A percentile compares a stretch with the other conserved stretches of the same genome.
Conservation (phyloP, 257 asterid species). For the Nicotiana tomentosiformis region DNA sequence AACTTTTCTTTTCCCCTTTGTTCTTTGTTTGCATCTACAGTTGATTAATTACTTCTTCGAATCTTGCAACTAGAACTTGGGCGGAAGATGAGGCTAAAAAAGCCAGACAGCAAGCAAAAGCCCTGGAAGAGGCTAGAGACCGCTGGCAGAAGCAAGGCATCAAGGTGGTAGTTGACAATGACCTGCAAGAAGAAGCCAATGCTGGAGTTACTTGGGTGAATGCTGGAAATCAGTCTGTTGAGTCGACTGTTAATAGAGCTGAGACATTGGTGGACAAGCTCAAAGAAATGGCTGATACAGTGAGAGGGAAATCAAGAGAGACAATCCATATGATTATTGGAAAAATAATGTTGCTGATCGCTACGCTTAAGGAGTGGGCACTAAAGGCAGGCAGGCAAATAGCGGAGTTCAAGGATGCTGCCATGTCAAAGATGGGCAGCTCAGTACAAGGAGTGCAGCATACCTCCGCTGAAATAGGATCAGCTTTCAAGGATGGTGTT, state of each 20-base stretch:
- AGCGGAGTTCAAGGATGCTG: constrained; percentile 46
- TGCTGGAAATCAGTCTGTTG: constrained; percentile 60
- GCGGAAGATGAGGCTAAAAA: constrained; percentile 95
- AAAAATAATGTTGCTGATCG: constrained; percentile 37
- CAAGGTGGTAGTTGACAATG: constrained; percentile 78
- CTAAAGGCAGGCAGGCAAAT: constrained; percentile 24
- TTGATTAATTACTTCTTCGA: constrained; percentile 3
- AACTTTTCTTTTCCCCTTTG: neutral
- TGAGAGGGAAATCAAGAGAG: constrained; percentile 58
- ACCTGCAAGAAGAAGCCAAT: constrained; percentile 78
- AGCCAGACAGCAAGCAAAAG: constrained; percentile 89
- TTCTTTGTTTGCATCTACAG: neutral
- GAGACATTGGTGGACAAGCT: constrained; percentile 70
- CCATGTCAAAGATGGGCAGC: constrained; percentile 30
- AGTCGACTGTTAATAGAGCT: constrained; percentile 61
- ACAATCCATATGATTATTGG: constrained; percentile 54
- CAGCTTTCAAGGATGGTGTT: constrained; percentile 49
- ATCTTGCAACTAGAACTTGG: constrained; percentile 58
- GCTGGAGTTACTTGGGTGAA: constrained; percentile 62
- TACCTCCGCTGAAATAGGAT: constrained; percentile 35
- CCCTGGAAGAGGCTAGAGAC: constrained; percentile 81
- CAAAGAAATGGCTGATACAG: constrained; percentile 57
- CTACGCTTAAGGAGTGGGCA: constrained; percentile 41
- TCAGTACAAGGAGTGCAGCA: constrained; percentile 45
- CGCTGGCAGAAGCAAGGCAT: constrained; percentile 87